These are phyloP conservation scores for Gamarada debralockiae DNA, from an alignment of 495 filamentous ascomycete species.

Conservation along the genomic window DNA sequence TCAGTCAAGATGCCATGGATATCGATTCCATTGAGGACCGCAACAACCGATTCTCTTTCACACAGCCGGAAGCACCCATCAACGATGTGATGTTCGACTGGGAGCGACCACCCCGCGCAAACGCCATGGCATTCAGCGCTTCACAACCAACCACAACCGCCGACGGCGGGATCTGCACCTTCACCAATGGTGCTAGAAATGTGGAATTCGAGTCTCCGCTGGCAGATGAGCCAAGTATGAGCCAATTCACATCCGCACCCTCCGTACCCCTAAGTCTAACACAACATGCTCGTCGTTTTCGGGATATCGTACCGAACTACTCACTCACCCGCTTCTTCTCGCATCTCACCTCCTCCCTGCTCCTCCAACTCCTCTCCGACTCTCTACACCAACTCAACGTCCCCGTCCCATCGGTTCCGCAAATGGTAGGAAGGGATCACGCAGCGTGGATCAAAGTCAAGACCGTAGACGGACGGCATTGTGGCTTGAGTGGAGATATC, in stretches of 20 bases:
- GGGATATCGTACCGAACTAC: constrained; percentile 77
- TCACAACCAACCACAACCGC: constrained; percentile 39
- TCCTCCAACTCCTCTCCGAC: constrained; percentile 75
- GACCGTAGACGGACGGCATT: constrained; percentile 73
- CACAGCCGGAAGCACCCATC: constrained; percentile 67
- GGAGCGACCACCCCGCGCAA: constrained; percentile 37
- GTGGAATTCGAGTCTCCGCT: constrained; percentile 51
- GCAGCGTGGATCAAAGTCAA: constrained; percentile 62
- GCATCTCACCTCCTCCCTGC: constrained; percentile 66
- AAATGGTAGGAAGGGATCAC: constrained; percentile 35
- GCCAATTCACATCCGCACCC: constrained; percentile 81
- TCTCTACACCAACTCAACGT: constrained; percentile 81
- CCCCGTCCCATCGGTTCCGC: constrained; percentile 52
- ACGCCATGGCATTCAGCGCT: constrained; percentile 24
- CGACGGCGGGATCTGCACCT: constrained; percentile 12
- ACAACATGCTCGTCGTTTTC: constrained; percentile 81
- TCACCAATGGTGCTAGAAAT: constrained; percentile 11
- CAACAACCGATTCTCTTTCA: constrained; percentile 50
- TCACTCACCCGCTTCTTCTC: constrained; percentile 91
- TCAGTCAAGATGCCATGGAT: constrained; percentile 48
- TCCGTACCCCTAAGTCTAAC: constrained; percentile 77
- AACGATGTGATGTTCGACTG: constrained; percentile 49
- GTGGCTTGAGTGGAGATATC: constrained; percentile 79
- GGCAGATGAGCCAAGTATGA: constrained; percentile 85
- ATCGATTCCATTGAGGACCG: constrained; percentile 38